Evolutionary conservation across 108 stramenopile species (phyloP).

Genomic region (Skeletonema marinoi): DNA sequence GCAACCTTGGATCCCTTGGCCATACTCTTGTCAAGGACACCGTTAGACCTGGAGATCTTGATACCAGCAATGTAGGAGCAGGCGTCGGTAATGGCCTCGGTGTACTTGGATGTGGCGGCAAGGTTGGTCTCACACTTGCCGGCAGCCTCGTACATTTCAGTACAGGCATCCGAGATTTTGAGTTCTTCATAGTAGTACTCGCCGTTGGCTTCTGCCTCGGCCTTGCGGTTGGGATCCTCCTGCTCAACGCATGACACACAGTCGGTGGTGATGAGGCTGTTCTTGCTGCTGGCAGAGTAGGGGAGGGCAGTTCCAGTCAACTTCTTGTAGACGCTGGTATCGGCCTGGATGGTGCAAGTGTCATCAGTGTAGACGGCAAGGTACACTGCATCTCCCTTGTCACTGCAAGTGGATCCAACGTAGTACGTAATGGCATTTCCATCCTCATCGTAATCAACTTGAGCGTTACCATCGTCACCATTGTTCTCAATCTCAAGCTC

Average conservation of each 20-base stretch:
- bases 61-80: conserved; percentile 35
- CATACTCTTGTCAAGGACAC: conserved; percentile 7
- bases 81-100: conserved; percentile 8
- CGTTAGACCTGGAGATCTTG: conserved; percentile 16
- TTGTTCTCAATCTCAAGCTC: conserved; percentile 26
- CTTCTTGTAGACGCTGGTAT: conserved; percentile 42
- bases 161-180: conserved; percentile 19
- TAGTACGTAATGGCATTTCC: conserved; percentile 41
- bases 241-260: conserved; percentile 35
- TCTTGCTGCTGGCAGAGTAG: conserved; percentile 7
- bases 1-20: conserved; percentile 32
- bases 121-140: conserved; percentile 36
- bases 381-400: conserved; percentile 60
- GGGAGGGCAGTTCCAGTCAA: conserved; percentile 35
- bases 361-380: conserved; percentile 69
- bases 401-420: conserved; percentile 65
- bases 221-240: conserved; percentile 19
- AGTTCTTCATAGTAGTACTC: conserved; percentile 19
- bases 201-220: conserved; percentile 15
- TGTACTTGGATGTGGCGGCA: not conserved
- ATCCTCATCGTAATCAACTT: conserved; percentile 16
- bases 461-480: conserved; percentile 11
- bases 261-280: conserved; percentile 29
- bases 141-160: conserved; percentile 17
- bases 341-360: conserved; percentile 60